Conservation (phyloP, 192 early-diverging fungal species). For the Coemansia sp. region DNA sequence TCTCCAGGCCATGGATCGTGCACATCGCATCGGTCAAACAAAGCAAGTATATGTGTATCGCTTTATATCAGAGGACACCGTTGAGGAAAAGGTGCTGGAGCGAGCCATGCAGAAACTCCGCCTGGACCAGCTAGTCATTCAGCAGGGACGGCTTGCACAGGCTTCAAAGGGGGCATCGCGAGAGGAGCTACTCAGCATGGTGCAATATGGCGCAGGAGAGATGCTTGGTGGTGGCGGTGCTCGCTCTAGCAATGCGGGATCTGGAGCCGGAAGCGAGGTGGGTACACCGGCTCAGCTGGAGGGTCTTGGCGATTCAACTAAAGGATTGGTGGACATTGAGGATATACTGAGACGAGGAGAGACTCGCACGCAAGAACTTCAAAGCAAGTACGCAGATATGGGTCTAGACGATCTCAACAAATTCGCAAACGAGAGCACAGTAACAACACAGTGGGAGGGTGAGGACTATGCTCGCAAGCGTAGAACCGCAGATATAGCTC, state of each 20-base stretch:
- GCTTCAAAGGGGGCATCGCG: constrained; percentile 61
- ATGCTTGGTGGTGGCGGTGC: constrained; percentile 65
- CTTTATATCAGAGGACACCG: constrained; percentile 94
- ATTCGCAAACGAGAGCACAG: constrained; percentile 68
- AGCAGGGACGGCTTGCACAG: constrained; percentile 85
- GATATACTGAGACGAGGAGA: constrained; percentile 88
- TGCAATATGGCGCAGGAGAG: constrained; percentile 90
- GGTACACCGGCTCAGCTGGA: constrained; percentile 50
- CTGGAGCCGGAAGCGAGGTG: constrained; percentile 29
- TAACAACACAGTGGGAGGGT: constrained; percentile 94
- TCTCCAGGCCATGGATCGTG: constrained; percentile 94
- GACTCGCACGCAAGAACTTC: constrained; percentile 85
- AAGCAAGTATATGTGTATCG: constrained; percentile 97
- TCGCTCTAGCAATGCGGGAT: constrained; percentile 24
- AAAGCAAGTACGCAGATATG: constrained; percentile 84
- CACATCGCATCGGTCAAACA: constrained; percentile 98
- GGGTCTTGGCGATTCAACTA: constrained; percentile 25
- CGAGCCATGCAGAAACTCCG: constrained; percentile 95
- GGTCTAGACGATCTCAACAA: constrained; percentile 93
- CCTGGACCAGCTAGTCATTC: constrained; percentile 97
- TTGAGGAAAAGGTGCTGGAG: constrained; percentile 98
- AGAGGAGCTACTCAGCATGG: constrained; percentile 83
- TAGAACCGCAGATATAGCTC: constrained; percentile 38
- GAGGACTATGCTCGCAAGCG: constrained; percentile 87
- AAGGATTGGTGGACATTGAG: constrained; percentile 57